Percentiles rank a stretch among this genome's conserved stretches.
phyloP scores from a whole-genome alignment of 139 green algal genomes.

The Asterochloris sp. region DNA sequence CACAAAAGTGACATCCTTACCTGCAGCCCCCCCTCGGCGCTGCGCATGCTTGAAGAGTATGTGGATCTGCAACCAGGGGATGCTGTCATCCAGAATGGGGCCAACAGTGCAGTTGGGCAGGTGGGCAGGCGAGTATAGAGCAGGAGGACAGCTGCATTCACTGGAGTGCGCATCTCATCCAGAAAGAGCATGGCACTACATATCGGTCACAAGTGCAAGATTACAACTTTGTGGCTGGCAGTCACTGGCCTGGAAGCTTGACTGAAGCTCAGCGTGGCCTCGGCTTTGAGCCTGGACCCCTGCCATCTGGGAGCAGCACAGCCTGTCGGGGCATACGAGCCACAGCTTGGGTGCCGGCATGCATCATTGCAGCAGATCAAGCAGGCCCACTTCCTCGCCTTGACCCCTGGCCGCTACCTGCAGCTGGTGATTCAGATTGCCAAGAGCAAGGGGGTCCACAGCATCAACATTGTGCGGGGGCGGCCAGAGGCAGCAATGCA shows the following conservation, averaged over 20 bases:
- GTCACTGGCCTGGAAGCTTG: background rate
- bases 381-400: background rate
- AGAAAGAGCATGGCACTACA: too few species aligned
- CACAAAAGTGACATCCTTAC: background rate
- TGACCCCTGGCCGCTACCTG: background rate
- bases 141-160: background rate
- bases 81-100: constrained; percentile 89
- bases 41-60: constrained; percentile 81
- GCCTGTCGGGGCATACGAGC: too few species aligned
- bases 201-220: too few species aligned
- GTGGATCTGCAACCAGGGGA: constrained; percentile 73
- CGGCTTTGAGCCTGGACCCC: background rate
- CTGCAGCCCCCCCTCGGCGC: constrained; percentile 74
- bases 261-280: background rate
- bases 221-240: background rate
- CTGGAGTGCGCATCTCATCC: background rate
- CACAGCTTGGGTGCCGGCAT: background rate
- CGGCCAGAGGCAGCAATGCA: constrained; percentile 31
- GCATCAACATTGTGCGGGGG: constrained; percentile 84
- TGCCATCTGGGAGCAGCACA: background rate
- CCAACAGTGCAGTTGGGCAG: constrained; percentile 78
- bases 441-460: constrained; percentile 59
- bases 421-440: constrained; percentile 81
- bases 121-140: constrained; percentile 21
- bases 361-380: background rate